Evolutionary conservation across 2,329 filamentous ascomycete genomes (phyloP), one percentile per base, ranked within the genome.

Genomic region (Westerdykella ornata): DNA sequence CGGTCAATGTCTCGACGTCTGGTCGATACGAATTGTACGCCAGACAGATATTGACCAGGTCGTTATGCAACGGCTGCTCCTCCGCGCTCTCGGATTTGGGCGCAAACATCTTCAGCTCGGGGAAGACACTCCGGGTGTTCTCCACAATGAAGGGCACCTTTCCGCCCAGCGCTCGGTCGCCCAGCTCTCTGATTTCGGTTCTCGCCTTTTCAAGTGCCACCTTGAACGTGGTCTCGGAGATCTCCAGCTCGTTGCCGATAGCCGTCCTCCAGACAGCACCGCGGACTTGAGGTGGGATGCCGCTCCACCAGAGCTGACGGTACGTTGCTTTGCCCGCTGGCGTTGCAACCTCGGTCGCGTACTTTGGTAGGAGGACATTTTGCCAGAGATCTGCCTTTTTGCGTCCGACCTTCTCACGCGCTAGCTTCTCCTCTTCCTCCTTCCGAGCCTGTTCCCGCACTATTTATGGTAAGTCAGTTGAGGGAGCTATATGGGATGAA

Each of bases 21-120:
- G 81, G 83, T 46, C 86, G 77, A 65, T 92, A 92, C 77, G 88
- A 84, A 41, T 81, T 75, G 64, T 90, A 90, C 5, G 86, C 87
- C 54, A 81, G 81, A 45, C 90, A 72, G 8, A 92, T 78, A 57
- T 90, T 81, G 14, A 84, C 70, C 20, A 92, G 69, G 29, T 76
- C 73, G 43, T 79, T 71, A 57, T 89, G 78, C 9, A 89, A 69
- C 1, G 85, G 84, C 0, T 77, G 81, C 68, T 72, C 76, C 20
- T 60, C 55, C n/a, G 47, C 38, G 3, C 46, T 45, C 12, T 46
- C 39, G 1, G 49, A 41, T 30, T 45, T 42, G 5, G 72, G 67
- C 52, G 82, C 76, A 59, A 89, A 90, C 57, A 89, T 84, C 52
- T 78, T 78, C 35, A 88, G 68, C 42, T 88, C 84, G 2, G 76